Evolutionary conservation across 2,329 filamentous ascomycete genomes (phyloP).

Genomic region (Epichloe scottii): DNA sequence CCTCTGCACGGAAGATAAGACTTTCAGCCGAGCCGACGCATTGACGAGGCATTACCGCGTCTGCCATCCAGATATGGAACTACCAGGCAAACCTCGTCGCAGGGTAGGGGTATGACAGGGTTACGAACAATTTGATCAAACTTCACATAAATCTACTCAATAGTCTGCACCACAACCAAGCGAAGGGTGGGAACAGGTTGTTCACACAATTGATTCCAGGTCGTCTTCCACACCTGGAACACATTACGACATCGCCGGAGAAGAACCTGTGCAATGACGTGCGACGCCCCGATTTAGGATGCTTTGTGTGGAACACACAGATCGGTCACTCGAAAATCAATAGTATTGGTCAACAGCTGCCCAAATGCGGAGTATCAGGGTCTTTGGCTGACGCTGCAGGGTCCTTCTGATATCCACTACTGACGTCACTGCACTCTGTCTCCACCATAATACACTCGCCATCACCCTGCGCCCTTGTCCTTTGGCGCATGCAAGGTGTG

Average conservation of each 20-base stretch:
- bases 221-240: background rate
- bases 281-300: background rate
- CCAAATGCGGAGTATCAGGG: conserved; percentile 1
- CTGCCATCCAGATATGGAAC: conserved; percentile 79
- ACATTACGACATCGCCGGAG: background rate
- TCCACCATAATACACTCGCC: conserved; percentile 12
- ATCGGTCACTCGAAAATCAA: background rate
- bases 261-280: conserved; percentile 5
- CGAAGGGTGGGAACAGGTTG: too few species aligned
- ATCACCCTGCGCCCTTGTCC: conserved; percentile 9
- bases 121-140: background rate
- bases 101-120: conserved; percentile 10
- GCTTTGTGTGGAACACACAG: conserved; percentile 1
- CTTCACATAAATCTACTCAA: too few species aligned
- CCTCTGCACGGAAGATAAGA: conserved; percentile 91
- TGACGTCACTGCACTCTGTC: conserved; percentile 16
- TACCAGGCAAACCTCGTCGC: conserved; percentile 50
- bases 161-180: too few species aligned
- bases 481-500: background rate
- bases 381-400: conserved; percentile 2
- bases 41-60: conserved; percentile 89
- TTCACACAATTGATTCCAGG: too few species aligned
- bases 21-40: conserved; percentile 89
- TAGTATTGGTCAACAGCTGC: background rate
- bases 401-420: conserved; percentile 8